Evolutionary conservation across 139 green algal genomes (phyloP), one percentile per base, ranked within the genome.

Genomic region (Zygnema cylindricum): DNA sequence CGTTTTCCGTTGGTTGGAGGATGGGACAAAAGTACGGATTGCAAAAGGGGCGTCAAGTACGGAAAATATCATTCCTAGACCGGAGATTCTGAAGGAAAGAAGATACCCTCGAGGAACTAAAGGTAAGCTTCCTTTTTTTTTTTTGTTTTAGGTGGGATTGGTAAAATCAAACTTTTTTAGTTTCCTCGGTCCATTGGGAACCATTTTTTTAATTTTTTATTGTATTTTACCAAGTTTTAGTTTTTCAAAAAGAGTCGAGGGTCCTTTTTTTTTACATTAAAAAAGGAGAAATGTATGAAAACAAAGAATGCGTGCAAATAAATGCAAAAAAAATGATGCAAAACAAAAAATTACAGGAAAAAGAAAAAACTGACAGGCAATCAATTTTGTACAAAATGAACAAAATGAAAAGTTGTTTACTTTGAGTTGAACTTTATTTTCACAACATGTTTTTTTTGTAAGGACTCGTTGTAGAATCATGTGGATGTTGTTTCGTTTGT

Each of bases 1-100:
- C 1, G 43, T 33, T 21, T 95, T 78, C 82, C 84, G 93, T 7
- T 97, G 90, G 76, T 57, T 95, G 30, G 94, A 97, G 55, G 93
- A 96, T 76, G 95, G 94, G 40, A 93, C 87, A 36, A 96, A 96
- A 82, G 94, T 96, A 55, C 89, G 95, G 1, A 73, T 96, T 2
- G 90, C 93, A 1, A 38, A 83, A 0, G 95, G 95, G n/a, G 89
- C 82, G 55, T 30, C 76, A 0, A 90, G 94, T 1, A 94, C 94
- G 2, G 86, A 87, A 33, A 92, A 85, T 33, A 73, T 97, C 1
- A 78, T 97, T 0, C 93, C 94, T 1, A 87, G 89, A 33, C 95
- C 95, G 1, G 92, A 94, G 3, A 85, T 94, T 32, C 86, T 94
- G 33, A 91, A 90, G 77, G 36, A 92, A 22, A n/a, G 90, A n/a